These are phyloP conservation scores for Dinochytrium kinnereticum DNA, from an alignment of 371 early-diverging fungal species.

Conservation along the genomic window DNA sequence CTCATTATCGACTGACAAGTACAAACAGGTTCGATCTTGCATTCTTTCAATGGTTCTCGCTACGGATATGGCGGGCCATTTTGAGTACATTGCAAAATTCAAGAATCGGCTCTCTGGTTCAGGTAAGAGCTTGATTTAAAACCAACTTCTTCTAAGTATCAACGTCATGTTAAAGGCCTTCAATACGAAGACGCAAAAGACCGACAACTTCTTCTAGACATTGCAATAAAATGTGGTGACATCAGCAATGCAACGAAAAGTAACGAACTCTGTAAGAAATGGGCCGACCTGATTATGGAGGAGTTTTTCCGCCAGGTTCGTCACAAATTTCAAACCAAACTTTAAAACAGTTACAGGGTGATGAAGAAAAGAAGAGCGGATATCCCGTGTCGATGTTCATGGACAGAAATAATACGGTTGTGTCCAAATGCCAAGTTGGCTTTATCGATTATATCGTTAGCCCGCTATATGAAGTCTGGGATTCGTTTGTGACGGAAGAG, in stretches of 20 bases:
- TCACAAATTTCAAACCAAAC: too few relatives aligned
- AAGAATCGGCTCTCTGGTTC: constrained; percentile 47
- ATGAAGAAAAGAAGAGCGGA: constrained; percentile 48
- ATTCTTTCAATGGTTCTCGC: constrained; percentile 54
- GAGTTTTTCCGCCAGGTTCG: constrained; percentile 53
- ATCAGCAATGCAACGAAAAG: constrained; percentile 61
- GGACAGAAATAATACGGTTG: constrained; percentile 55
- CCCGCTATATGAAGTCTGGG: constrained; percentile 60
- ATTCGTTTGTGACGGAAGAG: constrained; percentile 30
- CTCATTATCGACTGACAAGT: constrained; percentile 40
- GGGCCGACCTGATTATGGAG: constrained; percentile 59
- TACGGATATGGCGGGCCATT: constrained; percentile 63
- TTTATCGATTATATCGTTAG: constrained; percentile 60
- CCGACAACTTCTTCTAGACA: constrained; percentile 50
- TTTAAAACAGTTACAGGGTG: constrained; percentile 45
- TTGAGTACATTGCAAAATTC: constrained; percentile 63
- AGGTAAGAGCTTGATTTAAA: background rate
- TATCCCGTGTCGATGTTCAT: constrained; percentile 55
- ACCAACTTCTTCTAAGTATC: too few relatives aligned
- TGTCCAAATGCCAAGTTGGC: constrained; percentile 58
- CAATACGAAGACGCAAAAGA: constrained; percentile 37
- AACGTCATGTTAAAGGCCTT: constrained; percentile 17
- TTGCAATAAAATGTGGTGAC: constrained; percentile 65
- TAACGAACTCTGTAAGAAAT: constrained; percentile 47
- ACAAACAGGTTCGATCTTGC: constrained; percentile 42